phyloP scores from a whole-genome alignment of 208 protist genomes.

The Polymyxa betae region DNA sequence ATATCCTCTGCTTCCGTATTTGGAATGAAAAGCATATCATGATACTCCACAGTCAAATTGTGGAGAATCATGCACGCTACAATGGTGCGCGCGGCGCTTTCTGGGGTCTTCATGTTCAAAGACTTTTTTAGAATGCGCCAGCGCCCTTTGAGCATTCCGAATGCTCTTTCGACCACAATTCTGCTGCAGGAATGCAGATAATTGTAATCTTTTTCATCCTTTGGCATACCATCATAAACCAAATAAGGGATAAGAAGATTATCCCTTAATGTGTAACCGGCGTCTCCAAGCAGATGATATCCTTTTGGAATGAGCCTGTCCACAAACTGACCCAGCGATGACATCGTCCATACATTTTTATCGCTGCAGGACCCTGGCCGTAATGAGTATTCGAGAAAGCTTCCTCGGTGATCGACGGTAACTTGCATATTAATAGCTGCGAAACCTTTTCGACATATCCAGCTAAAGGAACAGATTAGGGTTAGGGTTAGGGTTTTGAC shows the following conservation, averaged over 20 bases:
- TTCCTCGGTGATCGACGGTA: neutral
- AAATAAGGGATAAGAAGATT: neutral
- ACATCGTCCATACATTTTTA: constrained; percentile 48
- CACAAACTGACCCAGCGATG: neutral
- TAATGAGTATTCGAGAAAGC: constrained; percentile 30
- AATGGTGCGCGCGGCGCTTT: neutral
- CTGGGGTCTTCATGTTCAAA: neutral
- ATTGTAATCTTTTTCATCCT: neutral
- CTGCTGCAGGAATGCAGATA: neutral
- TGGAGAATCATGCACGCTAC: neutral
- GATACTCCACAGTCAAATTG: neutral
- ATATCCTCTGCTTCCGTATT: neutral
- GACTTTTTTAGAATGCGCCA: neutral
- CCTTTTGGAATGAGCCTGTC: neutral
- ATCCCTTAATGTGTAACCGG: neutral
- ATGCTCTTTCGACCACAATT: neutral
- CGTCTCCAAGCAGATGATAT: neutral
- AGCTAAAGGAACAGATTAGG: too few species aligned
- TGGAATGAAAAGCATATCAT: neutral
- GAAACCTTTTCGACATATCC: neutral
- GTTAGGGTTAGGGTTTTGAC: too few species aligned
- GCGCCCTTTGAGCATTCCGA: constrained; percentile 22
- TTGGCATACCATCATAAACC: neutral
- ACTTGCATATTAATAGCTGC: constrained; percentile 43
- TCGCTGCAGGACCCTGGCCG: constrained; percentile 46